phyloP scores from a whole-genome alignment of 371 early-diverging fungal species.

The Zopfochytrium polystomum region DNA sequence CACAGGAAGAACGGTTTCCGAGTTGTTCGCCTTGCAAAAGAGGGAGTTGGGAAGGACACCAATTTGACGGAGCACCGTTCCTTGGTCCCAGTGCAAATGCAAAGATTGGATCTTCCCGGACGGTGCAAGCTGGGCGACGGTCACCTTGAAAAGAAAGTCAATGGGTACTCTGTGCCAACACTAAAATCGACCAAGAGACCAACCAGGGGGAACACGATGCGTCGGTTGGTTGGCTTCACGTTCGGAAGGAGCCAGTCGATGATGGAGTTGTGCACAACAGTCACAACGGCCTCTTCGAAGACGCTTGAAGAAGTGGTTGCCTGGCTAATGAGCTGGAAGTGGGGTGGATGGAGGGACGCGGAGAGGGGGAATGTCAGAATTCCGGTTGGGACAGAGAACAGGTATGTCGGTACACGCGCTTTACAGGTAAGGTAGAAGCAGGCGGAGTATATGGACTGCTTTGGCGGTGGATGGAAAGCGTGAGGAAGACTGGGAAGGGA shows the following conservation, averaged over 20 bases:
- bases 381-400: too few species aligned
- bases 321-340: conserved; percentile 29
- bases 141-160: conserved; percentile 21
- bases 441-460: conserved; percentile 8
- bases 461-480: background rate
- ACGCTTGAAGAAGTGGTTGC: too few species aligned
- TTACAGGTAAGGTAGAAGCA: too few species aligned
- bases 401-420: too few species aligned
- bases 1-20: conserved; percentile 43
- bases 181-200: too few species aligned
- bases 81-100: too few species aligned
- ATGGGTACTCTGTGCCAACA: too few species aligned
- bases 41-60: conserved; percentile 45
- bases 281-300: conserved; percentile 43
- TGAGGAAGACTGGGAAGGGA: background rate
- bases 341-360: background rate
- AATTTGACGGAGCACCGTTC: conserved; percentile 45
- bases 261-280: conserved; percentile 41
- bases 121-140: conserved; percentile 34
- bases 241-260: too few species aligned
- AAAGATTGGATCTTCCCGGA: too few species aligned
- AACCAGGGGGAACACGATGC: conserved; percentile 40
- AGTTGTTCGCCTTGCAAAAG: conserved; percentile 44
- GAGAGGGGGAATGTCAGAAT: too few species aligned
- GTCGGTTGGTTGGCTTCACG: conserved; percentile 42